Conservation (phyloP, 352 stramenopile genomes). For the Globisporangium heterothallicum region DNA sequence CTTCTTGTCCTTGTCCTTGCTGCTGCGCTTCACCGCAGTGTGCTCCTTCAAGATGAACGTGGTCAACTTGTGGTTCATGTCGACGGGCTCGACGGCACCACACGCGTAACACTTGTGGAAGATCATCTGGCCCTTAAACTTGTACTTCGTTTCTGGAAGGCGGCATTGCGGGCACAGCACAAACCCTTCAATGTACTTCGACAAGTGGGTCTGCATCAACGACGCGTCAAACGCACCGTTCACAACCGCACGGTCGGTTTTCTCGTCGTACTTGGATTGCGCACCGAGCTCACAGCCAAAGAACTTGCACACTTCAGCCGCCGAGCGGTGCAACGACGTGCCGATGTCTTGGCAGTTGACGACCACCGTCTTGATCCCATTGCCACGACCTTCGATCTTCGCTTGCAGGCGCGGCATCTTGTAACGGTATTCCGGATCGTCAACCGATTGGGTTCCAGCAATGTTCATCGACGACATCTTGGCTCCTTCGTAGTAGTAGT, state of each 20-base stretch:
- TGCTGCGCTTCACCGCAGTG: constrained; percentile 88
- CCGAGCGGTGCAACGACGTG: constrained; percentile 89
- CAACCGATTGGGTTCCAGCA: constrained; percentile 84
- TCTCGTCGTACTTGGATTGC: constrained; percentile 96
- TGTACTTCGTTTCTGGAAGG: constrained; percentile 98
- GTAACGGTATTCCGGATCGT: constrained; percentile 97
- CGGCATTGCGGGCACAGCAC: constrained; percentile 96
- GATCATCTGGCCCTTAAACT: constrained; percentile 97
- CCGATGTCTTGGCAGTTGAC: constrained; percentile 97
- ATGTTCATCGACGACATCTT: constrained; percentile 90
- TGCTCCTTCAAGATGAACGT: constrained; percentile 97
- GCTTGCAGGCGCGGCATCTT: constrained; percentile 96
- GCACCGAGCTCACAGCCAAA: constrained; percentile 98
- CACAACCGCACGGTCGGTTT: constrained; percentile 94
- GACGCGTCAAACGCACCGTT: constrained; percentile 95
- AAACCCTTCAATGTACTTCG: constrained; percentile 98
- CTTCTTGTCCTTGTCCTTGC: constrained; percentile 83
- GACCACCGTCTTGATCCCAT: constrained; percentile 99
- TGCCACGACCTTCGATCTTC: constrained; percentile 98
- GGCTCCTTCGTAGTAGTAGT: not conserved
- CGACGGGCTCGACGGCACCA: constrained; percentile 94
- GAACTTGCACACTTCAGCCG: constrained; percentile 98
- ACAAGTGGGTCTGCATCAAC: constrained; percentile 93
- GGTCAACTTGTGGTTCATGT: constrained; percentile 98
- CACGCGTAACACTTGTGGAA: constrained; percentile 98